Evolutionary conservation across 2,329 filamentous ascomycete species (phyloP).

Genomic region (Fusarium napiforme): DNA sequence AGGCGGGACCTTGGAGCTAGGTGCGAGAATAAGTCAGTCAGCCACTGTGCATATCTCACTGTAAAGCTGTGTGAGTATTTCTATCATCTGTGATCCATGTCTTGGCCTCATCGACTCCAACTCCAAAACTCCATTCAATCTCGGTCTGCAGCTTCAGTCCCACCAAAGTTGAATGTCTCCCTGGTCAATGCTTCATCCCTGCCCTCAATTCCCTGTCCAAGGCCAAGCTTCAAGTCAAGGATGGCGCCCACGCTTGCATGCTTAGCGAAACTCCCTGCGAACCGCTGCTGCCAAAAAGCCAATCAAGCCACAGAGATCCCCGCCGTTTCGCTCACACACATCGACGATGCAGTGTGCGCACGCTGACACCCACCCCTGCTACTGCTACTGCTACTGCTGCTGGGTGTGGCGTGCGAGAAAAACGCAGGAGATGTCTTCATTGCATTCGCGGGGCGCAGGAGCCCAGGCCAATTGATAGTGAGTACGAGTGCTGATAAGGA

Average conservation of each 20-base stretch:
- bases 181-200: constrained; percentile 19
- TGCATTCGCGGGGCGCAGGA: constrained; percentile 30
- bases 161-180: constrained; percentile 15
- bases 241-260: constrained; percentile 5
- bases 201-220: constrained; percentile 4
- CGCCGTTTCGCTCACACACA: constrained; percentile 31
- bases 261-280: constrained; percentile 25
- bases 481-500: constrained; percentile 37
- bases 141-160: constrained; percentile 32
- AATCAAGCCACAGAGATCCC: constrained; percentile 15
- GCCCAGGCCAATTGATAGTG: constrained; percentile 11
- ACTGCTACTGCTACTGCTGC: background rate
- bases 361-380: background rate
- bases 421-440: constrained; percentile 34
- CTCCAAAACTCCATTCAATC: constrained; percentile 32
- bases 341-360: constrained; percentile 19
- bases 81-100: accelerated
- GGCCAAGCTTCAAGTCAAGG: constrained; percentile 1
- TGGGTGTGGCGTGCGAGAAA: constrained; percentile 32
- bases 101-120: background rate
- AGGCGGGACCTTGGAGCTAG: background rate
- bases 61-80: accelerated
- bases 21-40: background rate
- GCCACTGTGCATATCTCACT: accelerated
- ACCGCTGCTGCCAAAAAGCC: constrained; percentile 7